phyloP scores from a whole-genome alignment of 73 alveolate species.

The Paramecium caudatum region DNA sequence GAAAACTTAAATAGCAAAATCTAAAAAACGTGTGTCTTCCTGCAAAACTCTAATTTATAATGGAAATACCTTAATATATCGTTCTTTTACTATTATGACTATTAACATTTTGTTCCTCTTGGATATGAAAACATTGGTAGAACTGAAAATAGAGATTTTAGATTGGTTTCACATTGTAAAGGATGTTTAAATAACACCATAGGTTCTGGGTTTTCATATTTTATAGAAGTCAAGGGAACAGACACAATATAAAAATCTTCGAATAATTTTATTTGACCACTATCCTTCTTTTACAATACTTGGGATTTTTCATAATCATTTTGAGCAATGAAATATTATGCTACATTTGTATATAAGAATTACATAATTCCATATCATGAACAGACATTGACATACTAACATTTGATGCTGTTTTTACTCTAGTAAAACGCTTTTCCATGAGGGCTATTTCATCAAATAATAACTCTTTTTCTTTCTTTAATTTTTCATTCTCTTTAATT shows the following conservation, averaged over 20 bases:
- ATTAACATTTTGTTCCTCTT: not conserved
- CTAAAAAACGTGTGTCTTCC: not conserved
- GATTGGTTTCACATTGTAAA: not conserved
- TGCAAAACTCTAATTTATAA: not conserved
- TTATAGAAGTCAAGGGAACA: not conserved
- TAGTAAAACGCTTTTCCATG: not conserved
- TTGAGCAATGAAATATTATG: constrained; percentile 8
- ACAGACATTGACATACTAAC: constrained; percentile 8
- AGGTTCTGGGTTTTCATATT: constrained; percentile 21
- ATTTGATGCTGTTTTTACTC: not conserved
- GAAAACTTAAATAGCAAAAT: constrained; percentile 37
- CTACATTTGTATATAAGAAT: not conserved
- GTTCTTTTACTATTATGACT: not conserved
- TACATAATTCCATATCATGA: constrained; percentile 8
- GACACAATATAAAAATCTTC: constrained; percentile 28
- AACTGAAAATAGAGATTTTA: not conserved
- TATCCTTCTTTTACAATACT: not conserved
- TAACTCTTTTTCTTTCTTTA: not conserved
- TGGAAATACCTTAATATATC: not conserved
- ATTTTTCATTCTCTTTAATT: not conserved
- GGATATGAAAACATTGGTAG: constrained; percentile 16
- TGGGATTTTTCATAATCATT: constrained; percentile 36
- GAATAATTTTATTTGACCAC: not conserved
- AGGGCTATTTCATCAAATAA: not conserved
- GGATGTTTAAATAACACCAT: constrained; percentile 42